Percentiles rank a stretch among this genome's conserved stretches.
These are phyloP conservation scores for Paramarasmius palmivorus DNA, from an alignment of 1,284 basidiomycete genomes.

Conservation along the genomic window DNA sequence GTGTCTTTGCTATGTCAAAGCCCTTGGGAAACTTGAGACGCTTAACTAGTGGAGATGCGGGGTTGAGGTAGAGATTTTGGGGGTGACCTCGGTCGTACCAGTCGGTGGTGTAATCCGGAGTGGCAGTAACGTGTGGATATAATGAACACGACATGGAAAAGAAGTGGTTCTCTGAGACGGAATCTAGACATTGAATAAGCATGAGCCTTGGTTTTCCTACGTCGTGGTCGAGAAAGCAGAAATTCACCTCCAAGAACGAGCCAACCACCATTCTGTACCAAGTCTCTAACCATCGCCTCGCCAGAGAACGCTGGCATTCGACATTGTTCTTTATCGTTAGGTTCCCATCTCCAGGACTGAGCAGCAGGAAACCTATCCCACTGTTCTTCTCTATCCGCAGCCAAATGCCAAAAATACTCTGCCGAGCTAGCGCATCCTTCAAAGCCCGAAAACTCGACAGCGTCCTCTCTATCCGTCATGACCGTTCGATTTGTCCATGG, in stretches of 20 bases:
- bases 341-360: conserved; percentile 52
- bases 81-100: conserved; percentile 61
- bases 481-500: too few species aligned
- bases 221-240: not conserved
- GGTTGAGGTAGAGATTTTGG: conserved; percentile 60
- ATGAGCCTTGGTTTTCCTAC: too few species aligned
- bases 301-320: conserved; percentile 38
- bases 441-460: too few species aligned
- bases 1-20: conserved; percentile 56
- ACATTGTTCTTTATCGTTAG: conserved; percentile 36
- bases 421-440: too few species aligned
- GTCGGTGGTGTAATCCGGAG: conserved; percentile 55
- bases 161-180: conserved; percentile 70
- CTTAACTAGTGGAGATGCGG: conserved; percentile 47
- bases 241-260: conserved; percentile 58
- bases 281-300: conserved; percentile 46
- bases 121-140: conserved; percentile 64
- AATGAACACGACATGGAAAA: conserved; percentile 67
- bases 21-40: conserved; percentile 44
- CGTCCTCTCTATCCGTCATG: too few species aligned
- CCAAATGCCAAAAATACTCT: too few species aligned
- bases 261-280: conserved; percentile 73
- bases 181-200: conserved; percentile 39
- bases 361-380: conserved; percentile 46
- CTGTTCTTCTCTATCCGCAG: too few species aligned